Evolutionary conservation across 371 early-diverging fungal genomes (phyloP).

Genomic region (Apophysomyces trapeziformis): DNA sequence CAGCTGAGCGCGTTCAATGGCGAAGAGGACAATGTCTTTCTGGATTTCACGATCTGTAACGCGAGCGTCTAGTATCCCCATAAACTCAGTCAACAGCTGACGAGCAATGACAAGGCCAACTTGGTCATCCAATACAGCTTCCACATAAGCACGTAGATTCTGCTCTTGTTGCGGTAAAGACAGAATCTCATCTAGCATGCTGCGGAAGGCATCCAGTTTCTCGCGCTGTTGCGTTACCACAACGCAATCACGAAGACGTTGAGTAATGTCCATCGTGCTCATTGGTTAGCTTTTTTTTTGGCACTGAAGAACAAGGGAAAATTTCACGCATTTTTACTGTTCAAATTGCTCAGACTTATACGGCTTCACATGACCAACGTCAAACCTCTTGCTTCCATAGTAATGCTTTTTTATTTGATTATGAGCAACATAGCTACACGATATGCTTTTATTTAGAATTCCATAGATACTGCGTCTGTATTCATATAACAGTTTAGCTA

Average conservation of each 20-base stretch:
- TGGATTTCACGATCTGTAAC: slow-evolving; percentile 47
- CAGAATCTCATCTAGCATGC: slow-evolving; percentile 36
- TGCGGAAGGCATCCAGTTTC: slow-evolving; percentile 43
- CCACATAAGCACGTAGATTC: slow-evolving; percentile 52
- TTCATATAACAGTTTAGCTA: background rate
- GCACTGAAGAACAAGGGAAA: background rate
- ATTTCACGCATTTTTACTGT: background rate
- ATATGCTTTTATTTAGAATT: background rate
- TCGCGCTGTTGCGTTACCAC: slow-evolving; percentile 44
- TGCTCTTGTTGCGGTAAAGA: slow-evolving; percentile 24
- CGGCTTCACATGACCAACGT: no score
- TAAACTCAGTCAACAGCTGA: slow-evolving; percentile 73
- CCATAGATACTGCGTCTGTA: background rate
- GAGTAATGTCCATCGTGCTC: slow-evolving; percentile 32
- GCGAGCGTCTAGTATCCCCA: slow-evolving; percentile 35
- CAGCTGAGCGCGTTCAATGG: slow-evolving; percentile 63
- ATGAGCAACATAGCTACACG: background rate
- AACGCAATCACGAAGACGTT: slow-evolving; percentile 36
- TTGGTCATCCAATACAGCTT: slow-evolving; percentile 71
- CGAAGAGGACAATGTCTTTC: slow-evolving; percentile 58
- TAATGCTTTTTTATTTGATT: no score
- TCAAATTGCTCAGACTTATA: background rate
- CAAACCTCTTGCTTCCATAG: no score
- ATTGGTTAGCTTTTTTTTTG: background rate
- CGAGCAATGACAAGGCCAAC: slow-evolving; percentile 79